These are phyloP conservation scores for Alternaria ethzedia DNA, from an alignment of 2,329 filamentous ascomycete genomes.

Conservation along the genomic window DNA sequence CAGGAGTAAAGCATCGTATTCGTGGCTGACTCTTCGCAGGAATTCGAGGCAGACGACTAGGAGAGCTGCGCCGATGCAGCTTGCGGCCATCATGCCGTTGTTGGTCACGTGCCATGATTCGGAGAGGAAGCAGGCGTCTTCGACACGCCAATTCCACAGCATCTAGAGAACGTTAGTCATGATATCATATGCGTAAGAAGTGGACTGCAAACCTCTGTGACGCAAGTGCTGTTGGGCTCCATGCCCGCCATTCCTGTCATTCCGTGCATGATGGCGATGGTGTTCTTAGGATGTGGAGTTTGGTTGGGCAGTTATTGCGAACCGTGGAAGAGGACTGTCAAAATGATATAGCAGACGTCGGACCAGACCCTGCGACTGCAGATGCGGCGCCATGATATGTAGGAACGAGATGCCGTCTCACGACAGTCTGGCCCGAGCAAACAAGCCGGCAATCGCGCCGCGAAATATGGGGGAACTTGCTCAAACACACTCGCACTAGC, in stretches of 20 bases:
- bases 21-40: conserved; percentile 71
- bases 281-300: neutral
- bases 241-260: conserved; percentile 13
- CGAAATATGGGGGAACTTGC: conserved; percentile 41
- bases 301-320: neutral
- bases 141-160: conserved; percentile 80
- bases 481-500: conserved; percentile 36
- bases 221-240: conserved; percentile 39
- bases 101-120: conserved; percentile 73
- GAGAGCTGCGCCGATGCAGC: conserved; percentile 78
- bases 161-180: conserved; percentile 59
- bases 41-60: conserved; percentile 76
- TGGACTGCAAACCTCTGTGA: conserved; percentile 47
- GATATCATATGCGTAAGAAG: neutral
- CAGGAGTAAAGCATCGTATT: conserved; percentile 73
- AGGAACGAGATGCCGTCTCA: conserved; percentile 12
- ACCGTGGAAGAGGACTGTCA: neutral
- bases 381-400: conserved; percentile 19
- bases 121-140: conserved; percentile 75
- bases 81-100: conserved; percentile 75
- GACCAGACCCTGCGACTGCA: neutral
- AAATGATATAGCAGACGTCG: neutral
- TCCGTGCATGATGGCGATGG: conserved; percentile 23
- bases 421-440: conserved; percentile 1
- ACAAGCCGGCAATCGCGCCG: conserved; percentile 9